Evolutionary conservation across 305 asterid genomes (phyloP).

Genomic region (Fraxinus baroniana): DNA sequence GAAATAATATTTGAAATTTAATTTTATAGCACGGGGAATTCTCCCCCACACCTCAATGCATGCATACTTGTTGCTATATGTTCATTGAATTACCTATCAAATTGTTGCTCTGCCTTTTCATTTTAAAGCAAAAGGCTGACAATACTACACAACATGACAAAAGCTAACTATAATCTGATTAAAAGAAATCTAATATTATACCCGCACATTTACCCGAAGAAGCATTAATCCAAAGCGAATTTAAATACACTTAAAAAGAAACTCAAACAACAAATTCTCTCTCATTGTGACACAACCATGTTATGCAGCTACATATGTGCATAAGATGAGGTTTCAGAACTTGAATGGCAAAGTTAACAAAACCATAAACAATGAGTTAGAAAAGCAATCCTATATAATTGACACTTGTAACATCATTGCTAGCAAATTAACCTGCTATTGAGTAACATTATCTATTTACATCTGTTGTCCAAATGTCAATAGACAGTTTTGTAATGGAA

Average conservation of each 20-base stretch:
- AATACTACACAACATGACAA: background rate
- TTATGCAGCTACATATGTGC: background rate
- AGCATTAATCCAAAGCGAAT: background rate
- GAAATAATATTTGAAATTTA: background rate
- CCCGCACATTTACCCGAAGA: background rate
- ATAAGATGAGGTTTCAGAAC: slow-evolving; percentile 8
- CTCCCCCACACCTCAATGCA: background rate
- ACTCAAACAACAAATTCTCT: background rate
- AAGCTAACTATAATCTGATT: background rate
- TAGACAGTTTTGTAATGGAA: background rate
- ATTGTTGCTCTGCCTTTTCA: background rate
- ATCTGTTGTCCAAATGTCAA: background rate
- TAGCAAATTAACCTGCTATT: background rate
- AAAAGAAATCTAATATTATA: background rate
- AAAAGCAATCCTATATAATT: slow-evolving; percentile 2
- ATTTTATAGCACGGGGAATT: background rate
- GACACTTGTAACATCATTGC: background rate
- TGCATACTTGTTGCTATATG: background rate
- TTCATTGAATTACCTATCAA: background rate
- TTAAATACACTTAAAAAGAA: slow-evolving; percentile 2
- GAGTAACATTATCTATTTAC: background rate
- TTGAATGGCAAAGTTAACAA: background rate
- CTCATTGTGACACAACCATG: slow-evolving; percentile 9
- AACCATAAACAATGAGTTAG: slow-evolving; percentile 11
- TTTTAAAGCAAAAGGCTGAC: background rate